A percentile compares a stretch with the other conserved stretches of the same genome.
phyloP scores from a whole-genome alignment of 2,329 filamentous ascomycete genomes.

The Aspergillus aculeatus region DNA sequence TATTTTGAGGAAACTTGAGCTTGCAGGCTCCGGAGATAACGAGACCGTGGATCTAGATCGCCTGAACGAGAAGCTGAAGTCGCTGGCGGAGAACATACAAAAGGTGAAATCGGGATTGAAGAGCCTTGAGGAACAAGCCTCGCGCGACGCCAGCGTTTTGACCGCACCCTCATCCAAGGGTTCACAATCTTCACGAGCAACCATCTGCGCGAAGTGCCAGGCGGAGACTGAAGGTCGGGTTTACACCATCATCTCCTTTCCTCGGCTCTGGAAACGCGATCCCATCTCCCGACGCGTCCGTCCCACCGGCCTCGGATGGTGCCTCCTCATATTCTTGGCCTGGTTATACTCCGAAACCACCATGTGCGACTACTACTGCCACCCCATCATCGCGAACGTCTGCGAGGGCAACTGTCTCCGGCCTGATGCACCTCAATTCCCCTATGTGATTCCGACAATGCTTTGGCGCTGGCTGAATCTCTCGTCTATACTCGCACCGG shows the following conservation, averaged over 20 bases:
- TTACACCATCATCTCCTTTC: slow-evolving; percentile 36
- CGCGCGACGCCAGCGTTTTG: slow-evolving; percentile 22
- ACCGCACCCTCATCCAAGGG: slow-evolving; percentile 18
- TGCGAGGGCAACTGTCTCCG: slow-evolving; percentile 53
- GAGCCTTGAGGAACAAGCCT: slow-evolving; percentile 39
- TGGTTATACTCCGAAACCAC: slow-evolving; percentile 53
- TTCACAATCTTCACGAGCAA: slow-evolving; percentile 8
- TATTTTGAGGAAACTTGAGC: slow-evolving; percentile 25
- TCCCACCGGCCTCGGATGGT: slow-evolving; percentile 40
- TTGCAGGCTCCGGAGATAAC: slow-evolving; percentile 16
- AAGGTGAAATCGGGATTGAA: slow-evolving; percentile 42
- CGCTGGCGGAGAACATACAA: slow-evolving; percentile 41
- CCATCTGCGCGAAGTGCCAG: slow-evolving; percentile 26
- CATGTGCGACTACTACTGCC: slow-evolving; percentile 54
- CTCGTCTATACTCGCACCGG: slow-evolving; percentile 28
- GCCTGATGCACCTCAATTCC: slow-evolving; percentile 53
- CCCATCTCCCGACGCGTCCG: slow-evolving; percentile 29
- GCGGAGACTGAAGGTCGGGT: slow-evolving; percentile 27
- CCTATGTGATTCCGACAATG: slow-evolving; percentile 57
- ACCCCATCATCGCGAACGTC: slow-evolving; percentile 47
- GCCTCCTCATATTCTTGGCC: slow-evolving; percentile 40
- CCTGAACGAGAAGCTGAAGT: slow-evolving; percentile 40
- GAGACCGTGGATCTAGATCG: slow-evolving; percentile 37
- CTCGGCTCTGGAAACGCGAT: slow-evolving; percentile 36
- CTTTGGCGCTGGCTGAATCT: slow-evolving; percentile 49